These are phyloP conservation scores for Hyphopichia homilentoma DNA, from an alignment of 805 yeast genomes.

Conservation along the genomic window DNA sequence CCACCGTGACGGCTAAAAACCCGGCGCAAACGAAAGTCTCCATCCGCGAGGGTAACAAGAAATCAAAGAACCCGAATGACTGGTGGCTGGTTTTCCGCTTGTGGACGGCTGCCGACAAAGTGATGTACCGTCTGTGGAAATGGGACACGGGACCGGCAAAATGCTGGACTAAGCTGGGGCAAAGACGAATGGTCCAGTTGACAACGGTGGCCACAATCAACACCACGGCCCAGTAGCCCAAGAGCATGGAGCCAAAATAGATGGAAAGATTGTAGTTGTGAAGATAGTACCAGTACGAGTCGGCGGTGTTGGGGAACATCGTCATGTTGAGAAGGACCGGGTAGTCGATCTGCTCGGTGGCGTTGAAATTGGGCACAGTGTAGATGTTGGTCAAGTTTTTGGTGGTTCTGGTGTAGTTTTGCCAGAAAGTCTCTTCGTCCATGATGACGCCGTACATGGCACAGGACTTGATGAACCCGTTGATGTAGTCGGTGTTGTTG, in stretches of 20 bases:
- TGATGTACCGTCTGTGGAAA: constrained; percentile 19
- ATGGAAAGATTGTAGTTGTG: constrained; percentile 1
- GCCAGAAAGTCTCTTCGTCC: constrained; percentile 9
- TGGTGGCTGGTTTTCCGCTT: constrained; percentile 13
- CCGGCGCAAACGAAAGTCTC: constrained; percentile 22
- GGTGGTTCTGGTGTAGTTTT: constrained; percentile 9
- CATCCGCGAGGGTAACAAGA: constrained; percentile 26
- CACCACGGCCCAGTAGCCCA: constrained; percentile 49
- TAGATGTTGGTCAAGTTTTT: constrained; percentile 3
- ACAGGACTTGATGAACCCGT: constrained; percentile 11
- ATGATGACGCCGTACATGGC: constrained; percentile 4
- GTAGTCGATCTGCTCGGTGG: not conserved
- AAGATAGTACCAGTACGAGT: constrained; percentile 1
- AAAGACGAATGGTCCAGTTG: constrained; percentile 38
- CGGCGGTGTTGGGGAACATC: not conserved
- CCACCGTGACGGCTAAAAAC: constrained; percentile 19
- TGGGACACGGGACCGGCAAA: constrained; percentile 27
- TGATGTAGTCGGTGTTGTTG: constrained; percentile 11
- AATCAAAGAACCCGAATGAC: constrained; percentile 10
- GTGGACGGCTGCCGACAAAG: constrained; percentile 27
- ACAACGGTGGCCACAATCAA: constrained; percentile 37
- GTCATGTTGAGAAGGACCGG: not conserved
- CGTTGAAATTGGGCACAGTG: constrained; percentile 1
- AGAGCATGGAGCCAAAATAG: constrained; percentile 23
- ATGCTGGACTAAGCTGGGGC: constrained; percentile 31